phyloP scores from a whole-genome alignment of 306 rosid species.

The Mimosa bimucronata region DNA sequence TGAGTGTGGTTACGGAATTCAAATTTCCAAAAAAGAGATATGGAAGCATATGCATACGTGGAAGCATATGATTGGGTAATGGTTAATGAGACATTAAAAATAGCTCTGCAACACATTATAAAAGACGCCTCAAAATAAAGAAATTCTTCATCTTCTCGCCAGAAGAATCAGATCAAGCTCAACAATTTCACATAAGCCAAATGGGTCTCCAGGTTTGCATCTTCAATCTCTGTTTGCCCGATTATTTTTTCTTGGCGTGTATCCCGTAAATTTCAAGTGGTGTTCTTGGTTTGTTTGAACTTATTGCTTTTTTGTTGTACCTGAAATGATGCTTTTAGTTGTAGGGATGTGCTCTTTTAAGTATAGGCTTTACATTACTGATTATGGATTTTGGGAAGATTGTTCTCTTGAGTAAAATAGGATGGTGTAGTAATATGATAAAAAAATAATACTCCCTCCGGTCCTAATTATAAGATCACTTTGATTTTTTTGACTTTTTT shows the following conservation, averaged over 20 bases:
- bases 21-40: background rate
- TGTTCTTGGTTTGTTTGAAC: conserved; percentile 9
- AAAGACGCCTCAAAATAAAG: conserved; percentile 30
- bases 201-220: conserved; percentile 49
- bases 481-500: too few relatives aligned
- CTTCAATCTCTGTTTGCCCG: background rate
- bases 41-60: conserved; percentile 24
- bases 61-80: conserved; percentile 24
- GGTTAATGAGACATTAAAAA: background rate
- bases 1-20: background rate
- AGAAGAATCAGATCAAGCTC: background rate
- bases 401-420: conserved; percentile 6
- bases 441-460: too few relatives aligned
- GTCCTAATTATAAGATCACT: too few relatives aligned
- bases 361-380: background rate
- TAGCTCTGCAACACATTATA: background rate
- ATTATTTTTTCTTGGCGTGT: conserved; percentile 15
- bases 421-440: background rate
- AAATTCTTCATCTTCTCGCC: background rate
- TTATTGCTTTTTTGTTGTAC: background rate
- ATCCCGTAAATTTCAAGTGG: background rate
- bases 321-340: background rate
- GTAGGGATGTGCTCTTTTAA: background rate
- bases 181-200: background rate
- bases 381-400: background rate